These are phyloP conservation scores for Auricularia heimuer DNA, from an alignment of 768 basidiomycete genomes.

Conservation along the genomic window DNA sequence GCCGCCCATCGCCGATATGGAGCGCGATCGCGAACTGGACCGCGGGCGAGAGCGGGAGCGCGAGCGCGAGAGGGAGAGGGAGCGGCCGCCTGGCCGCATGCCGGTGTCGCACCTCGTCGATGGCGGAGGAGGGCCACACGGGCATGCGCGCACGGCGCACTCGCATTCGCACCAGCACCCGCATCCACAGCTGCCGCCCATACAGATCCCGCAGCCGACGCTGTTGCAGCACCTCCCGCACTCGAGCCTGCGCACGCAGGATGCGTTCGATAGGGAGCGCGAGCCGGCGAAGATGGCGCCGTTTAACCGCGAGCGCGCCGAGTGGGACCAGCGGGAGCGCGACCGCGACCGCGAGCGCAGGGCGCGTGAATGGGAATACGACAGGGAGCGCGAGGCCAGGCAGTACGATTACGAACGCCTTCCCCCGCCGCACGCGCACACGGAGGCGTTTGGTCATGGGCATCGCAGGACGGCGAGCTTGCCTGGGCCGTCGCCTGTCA, in stretches of 20 bases:
- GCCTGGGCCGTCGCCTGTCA: not conserved
- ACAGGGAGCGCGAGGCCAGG: not conserved
- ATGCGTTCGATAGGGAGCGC: constrained; percentile 24
- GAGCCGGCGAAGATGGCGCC: constrained; percentile 37
- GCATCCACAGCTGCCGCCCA: not conserved
- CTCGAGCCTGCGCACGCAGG: not conserved
- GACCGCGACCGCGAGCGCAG: constrained; percentile 13
- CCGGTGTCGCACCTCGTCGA: not conserved
- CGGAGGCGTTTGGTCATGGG: not conserved
- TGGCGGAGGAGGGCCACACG: no score
- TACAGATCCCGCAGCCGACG: not conserved
- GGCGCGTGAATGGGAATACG: not conserved
- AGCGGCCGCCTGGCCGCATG: not conserved
- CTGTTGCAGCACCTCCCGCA: not conserved
- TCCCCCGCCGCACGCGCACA: not conserved
- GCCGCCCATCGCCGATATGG: not conserved
- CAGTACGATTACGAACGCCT: not conserved
- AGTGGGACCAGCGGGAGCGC: not conserved
- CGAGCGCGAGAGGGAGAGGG: not conserved
- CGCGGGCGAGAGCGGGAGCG: not conserved
- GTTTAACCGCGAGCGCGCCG: constrained; percentile 42
- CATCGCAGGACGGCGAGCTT: not conserved
- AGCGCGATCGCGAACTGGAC: not conserved
- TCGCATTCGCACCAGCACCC: not conserved
- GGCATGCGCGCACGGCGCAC: not conserved